Conservation (phyloP, 2,329 filamentous ascomycete species). For the Paraconiothyrium brasiliense region DNA sequence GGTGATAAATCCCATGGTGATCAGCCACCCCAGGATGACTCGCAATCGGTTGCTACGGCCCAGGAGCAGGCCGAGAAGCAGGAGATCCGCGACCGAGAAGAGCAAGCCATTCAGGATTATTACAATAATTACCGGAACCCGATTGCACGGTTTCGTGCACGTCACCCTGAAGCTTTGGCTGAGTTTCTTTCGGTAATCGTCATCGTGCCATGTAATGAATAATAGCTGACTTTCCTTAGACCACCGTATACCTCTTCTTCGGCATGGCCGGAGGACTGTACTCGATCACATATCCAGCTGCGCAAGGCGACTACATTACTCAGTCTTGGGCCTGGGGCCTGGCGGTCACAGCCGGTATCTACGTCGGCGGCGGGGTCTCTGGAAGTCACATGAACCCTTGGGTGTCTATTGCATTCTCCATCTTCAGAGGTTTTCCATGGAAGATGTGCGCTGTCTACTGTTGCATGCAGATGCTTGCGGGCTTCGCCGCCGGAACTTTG, state of each 20-base stretch:
- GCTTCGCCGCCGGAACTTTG: conserved; percentile 57
- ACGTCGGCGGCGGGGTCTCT: conserved; percentile 57
- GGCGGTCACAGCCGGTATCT: conserved; percentile 62
- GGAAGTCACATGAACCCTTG: conserved; percentile 61
- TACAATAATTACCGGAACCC: conserved; percentile 62
- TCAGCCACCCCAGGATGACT: conserved; percentile 49
- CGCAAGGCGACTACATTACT: conserved; percentile 42
- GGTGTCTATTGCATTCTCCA: conserved; percentile 53
- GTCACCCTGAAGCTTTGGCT: conserved; percentile 63
- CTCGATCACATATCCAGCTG: conserved; percentile 58
- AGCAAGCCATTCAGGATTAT: conserved; percentile 56
- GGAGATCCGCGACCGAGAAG: conserved; percentile 50
- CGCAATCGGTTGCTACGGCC: conserved; percentile 32
- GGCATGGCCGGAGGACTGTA: conserved; percentile 62
- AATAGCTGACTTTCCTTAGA: conserved; percentile 28
- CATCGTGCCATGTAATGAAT: conserved; percentile 26
- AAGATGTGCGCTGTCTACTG: conserved; percentile 62
- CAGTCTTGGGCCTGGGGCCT: conserved; percentile 61
- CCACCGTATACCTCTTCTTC: conserved; percentile 48
- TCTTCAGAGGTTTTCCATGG: conserved; percentile 69
- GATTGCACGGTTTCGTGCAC: conserved; percentile 61
- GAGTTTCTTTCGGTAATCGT: conserved; percentile 59
- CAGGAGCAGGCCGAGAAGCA: conserved; percentile 48
- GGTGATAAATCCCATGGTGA: conserved; percentile 55
- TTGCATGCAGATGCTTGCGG: conserved; percentile 62